These are phyloP conservation scores for Septoria petroselini DNA, from an alignment of 2,329 filamentous ascomycete species.

Conservation along the genomic window DNA sequence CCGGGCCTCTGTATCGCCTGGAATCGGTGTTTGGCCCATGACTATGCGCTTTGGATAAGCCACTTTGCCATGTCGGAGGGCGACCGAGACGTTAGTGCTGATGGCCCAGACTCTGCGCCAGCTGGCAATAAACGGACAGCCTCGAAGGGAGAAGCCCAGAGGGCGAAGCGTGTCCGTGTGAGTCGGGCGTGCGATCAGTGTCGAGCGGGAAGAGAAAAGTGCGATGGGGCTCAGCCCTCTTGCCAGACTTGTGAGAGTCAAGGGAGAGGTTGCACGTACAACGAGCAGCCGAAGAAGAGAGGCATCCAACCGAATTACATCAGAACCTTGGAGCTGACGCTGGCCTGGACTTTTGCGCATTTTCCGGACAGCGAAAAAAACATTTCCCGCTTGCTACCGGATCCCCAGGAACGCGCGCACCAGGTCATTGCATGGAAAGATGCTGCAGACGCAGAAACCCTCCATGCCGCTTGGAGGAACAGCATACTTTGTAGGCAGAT, in stretches of 20 bases:
- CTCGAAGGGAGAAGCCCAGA: slow-evolving; percentile 28
- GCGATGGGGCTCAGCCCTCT: slow-evolving; percentile 64
- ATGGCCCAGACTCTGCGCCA: slow-evolving; percentile 9
- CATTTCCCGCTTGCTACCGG: slow-evolving; percentile 54
- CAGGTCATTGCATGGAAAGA: slow-evolving; percentile 54
- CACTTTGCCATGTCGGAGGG: slow-evolving; percentile 21
- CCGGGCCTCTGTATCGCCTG: too few relatives aligned
- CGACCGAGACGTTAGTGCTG: slow-evolving; percentile 11
- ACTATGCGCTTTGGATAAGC: slow-evolving; percentile 9
- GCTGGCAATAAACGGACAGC: slow-evolving; percentile 22
- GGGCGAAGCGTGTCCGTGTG: slow-evolving; percentile 51
- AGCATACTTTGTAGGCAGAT: slow-evolving; percentile 62
- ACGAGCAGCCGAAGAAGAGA: slow-evolving; percentile 69
- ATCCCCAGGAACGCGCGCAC: slow-evolving; percentile 43
- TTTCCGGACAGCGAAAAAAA: slow-evolving; percentile 48
- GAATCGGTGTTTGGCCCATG: too few relatives aligned
- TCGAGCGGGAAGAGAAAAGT: slow-evolving; percentile 58
- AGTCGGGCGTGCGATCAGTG: slow-evolving; percentile 43
- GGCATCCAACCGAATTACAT: slow-evolving; percentile 80
- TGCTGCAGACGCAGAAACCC: slow-evolving; percentile 52
- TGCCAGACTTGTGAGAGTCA: slow-evolving; percentile 66
- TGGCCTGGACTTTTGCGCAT: slow-evolving; percentile 64
- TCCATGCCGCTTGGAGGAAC: slow-evolving; percentile 61
- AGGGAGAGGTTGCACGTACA: slow-evolving; percentile 66
- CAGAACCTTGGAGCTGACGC: slow-evolving; percentile 65